These are phyloP conservation scores for Barnettozyma sucrosica DNA, from an alignment of 805 yeast species.

Conservation along the genomic window DNA sequence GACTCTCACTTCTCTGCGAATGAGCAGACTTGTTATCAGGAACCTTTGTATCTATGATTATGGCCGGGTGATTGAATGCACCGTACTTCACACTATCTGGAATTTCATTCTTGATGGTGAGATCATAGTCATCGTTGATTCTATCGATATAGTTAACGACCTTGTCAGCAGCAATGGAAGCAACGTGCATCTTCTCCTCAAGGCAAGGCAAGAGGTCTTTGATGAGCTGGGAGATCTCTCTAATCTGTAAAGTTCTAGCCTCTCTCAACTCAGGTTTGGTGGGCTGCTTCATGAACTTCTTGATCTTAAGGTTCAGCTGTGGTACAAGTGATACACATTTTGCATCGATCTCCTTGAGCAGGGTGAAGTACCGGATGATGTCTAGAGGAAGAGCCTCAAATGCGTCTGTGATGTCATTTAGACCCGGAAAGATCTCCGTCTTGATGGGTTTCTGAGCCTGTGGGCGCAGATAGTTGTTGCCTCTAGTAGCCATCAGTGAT, in stretches of 20 bases:
- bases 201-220: constrained; percentile 82
- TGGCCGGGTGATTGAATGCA: constrained; percentile 85
- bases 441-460: constrained; percentile 11
- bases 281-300: constrained; percentile 37
- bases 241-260: constrained; percentile 25
- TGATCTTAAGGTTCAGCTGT: constrained; percentile 49
- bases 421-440: constrained; percentile 64
- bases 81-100: constrained; percentile 78
- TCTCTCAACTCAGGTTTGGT: constrained; percentile 10
- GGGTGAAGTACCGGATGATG: constrained; percentile 75
- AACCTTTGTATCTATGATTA: constrained; percentile 51
- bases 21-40: constrained; percentile 59
- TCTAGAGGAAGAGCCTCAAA: constrained; percentile 87
- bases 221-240: constrained; percentile 36
- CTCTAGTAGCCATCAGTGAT: constrained; percentile 4
- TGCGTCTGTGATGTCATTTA: constrained; percentile 87
- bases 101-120: constrained; percentile 70
- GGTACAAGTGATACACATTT: constrained; percentile 79
- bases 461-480: constrained; percentile 15
- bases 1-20: constrained; percentile 71
- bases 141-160: constrained; percentile 63
- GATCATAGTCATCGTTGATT: constrained; percentile 73
- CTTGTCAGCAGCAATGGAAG: constrained; percentile 81
- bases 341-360: constrained; percentile 90
- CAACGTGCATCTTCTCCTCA: constrained; percentile 97